Evolutionary conservation across 805 yeast genomes (phyloP).

Genomic region (Ogataea minuta): DNA sequence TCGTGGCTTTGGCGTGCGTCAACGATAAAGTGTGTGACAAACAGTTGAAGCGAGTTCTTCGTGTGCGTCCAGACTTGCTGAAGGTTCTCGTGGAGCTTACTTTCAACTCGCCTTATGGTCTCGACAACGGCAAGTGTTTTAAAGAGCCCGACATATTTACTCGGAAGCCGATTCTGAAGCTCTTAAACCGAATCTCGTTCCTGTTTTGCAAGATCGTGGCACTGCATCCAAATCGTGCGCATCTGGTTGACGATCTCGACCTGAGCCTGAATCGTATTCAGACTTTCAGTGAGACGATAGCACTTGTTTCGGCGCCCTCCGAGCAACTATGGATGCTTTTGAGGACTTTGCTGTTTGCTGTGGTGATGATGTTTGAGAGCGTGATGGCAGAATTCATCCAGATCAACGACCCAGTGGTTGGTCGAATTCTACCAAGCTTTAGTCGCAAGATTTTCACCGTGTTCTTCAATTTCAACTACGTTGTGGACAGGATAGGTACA

Average conservation of each 20-base stretch:
- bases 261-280: conserved; percentile 27
- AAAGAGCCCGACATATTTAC: conserved; percentile 4
- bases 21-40: conserved; percentile 13
- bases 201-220: conserved; percentile 30
- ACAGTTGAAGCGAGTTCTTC: conserved; percentile 9
- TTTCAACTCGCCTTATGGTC: conserved; percentile 25
- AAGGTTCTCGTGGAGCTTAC: conserved; percentile 16
- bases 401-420: conserved; percentile 21
- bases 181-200: conserved; percentile 48
- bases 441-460: conserved; percentile 37
- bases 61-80: conserved; percentile 18
- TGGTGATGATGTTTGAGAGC: conserved; percentile 52
- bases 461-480: conserved; percentile 45
- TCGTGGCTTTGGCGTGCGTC: conserved; percentile 20
- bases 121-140: conserved; percentile 19
- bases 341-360: conserved; percentile 42
- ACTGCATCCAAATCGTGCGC: conserved; percentile 12
- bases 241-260: conserved; percentile 23
- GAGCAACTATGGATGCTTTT: conserved; percentile 24
- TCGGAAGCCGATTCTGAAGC: conserved; percentile 43
- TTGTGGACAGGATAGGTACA: conserved; percentile 53
- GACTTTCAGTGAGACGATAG: conserved; percentile 30
- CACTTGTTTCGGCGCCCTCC: conserved; percentile 17
- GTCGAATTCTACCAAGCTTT: conserved; percentile 18
- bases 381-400: conserved; percentile 39